Evolutionary conservation across 371 early-diverging fungal genomes (phyloP).

Genomic region (Mortierella sp.): DNA sequence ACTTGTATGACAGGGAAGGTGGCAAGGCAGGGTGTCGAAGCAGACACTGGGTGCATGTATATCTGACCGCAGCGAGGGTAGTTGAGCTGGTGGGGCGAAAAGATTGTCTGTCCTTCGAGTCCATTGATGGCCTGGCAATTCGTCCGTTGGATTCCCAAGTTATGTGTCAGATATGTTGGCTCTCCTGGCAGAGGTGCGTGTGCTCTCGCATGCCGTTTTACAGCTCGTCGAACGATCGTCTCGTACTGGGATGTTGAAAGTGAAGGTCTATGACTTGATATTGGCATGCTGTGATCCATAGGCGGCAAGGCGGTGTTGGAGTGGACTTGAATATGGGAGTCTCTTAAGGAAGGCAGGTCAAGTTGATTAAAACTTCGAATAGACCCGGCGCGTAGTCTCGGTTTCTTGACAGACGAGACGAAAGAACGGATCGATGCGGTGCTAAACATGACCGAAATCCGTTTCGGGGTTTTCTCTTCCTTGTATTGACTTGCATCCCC

Average conservation of each 20-base stretch:
- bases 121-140: background rate
- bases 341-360: background rate
- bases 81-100: background rate
- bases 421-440: background rate
- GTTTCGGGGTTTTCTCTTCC: background rate
- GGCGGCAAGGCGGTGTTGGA: background rate
- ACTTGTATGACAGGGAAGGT: background rate
- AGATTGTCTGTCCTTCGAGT: background rate
- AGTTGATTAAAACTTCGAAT: background rate
- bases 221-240: background rate
- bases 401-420: background rate
- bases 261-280: background rate
- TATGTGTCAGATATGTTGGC: background rate
- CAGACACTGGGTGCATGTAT: background rate
- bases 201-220: background rate
- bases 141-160: background rate
- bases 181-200: background rate
- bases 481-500: background rate
- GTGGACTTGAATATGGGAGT: background rate
- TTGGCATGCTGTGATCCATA: background rate
- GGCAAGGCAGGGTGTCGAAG: background rate
- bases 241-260: background rate
- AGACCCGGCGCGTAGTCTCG: background rate
- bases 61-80: background rate
- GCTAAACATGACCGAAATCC: background rate